A percentile compares a stretch with the other conserved stretches of the same genome.
phyloP scores from a whole-genome alignment of 2,329 filamentous ascomycete genomes.

The Sporothrix pseudoabietina region DNA sequence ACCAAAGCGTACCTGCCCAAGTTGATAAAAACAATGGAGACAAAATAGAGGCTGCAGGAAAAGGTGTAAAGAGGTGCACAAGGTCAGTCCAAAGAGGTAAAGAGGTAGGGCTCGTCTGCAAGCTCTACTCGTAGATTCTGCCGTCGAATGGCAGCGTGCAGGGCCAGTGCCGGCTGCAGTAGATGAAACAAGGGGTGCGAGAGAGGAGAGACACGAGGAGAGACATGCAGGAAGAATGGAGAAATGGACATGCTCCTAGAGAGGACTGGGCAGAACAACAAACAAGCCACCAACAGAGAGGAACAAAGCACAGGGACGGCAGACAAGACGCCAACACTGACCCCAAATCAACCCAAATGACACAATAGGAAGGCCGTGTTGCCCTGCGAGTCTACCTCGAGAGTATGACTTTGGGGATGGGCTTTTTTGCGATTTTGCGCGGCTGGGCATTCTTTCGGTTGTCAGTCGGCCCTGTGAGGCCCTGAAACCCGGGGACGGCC shows the following conservation, averaged over 20 bases:
- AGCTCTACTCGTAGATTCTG: background rate
- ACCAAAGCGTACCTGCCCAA: background rate
- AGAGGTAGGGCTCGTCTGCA: conserved; percentile 3
- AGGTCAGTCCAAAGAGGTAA: background rate
- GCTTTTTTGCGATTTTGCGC: background rate
- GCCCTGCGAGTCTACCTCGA: background rate
- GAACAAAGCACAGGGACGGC: conserved; percentile 11
- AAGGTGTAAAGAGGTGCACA: background rate
- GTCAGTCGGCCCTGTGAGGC: background rate
- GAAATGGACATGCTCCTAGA: background rate
- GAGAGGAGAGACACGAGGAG: conserved; percentile 6
- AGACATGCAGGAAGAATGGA: conserved; percentile 8
- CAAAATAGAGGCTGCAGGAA: background rate
- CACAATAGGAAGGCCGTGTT: background rate
- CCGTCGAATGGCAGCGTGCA: conserved; percentile 26
- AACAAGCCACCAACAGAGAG: background rate
- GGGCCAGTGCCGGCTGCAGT: conserved; percentile 25
- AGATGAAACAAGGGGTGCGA: conserved; percentile 28
- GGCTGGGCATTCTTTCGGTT: background rate
- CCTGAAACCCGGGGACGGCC: background rate
- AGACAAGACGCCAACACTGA: background rate
- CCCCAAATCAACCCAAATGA: background rate
- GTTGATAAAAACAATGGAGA: background rate
- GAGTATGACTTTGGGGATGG: background rate
- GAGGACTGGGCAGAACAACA: background rate